Conservation (phyloP, 805 yeast species). For the Komagataella phaffii region DNA sequence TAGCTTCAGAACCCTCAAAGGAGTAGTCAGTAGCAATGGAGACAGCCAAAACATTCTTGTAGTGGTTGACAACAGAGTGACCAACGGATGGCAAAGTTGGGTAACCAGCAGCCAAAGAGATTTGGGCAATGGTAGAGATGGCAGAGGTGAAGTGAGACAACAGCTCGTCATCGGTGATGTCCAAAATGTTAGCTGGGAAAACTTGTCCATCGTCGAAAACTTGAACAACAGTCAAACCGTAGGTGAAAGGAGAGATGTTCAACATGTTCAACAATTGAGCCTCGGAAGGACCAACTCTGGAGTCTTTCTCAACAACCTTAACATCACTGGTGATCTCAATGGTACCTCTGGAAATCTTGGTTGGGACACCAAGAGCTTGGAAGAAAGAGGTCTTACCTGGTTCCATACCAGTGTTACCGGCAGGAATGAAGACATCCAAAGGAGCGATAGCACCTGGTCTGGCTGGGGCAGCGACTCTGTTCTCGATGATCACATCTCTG, state of each 20-base stretch:
- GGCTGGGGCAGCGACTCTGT: slow-evolving; percentile 99
- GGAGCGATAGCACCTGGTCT: slow-evolving; percentile 99
- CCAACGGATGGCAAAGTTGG: slow-evolving; percentile 99
- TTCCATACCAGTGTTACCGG: slow-evolving; percentile 99
- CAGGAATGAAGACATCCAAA: slow-evolving; percentile 93
- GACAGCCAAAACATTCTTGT: slow-evolving; percentile 96
- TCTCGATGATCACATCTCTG: slow-evolving; percentile 77
- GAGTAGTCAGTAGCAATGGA: slow-evolving; percentile 98
- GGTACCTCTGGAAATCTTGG: slow-evolving; percentile 99
- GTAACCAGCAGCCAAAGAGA: slow-evolving; percentile 96
- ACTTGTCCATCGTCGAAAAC: slow-evolving; percentile 98
- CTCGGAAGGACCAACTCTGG: slow-evolving; percentile 97
- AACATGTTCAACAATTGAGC: slow-evolving; percentile 98
- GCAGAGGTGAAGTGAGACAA: slow-evolving; percentile 87
- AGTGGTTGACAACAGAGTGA: slow-evolving; percentile 97
- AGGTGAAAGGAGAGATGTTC: slow-evolving; percentile 99
- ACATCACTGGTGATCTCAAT: slow-evolving; percentile 97
- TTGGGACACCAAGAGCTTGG: slow-evolving; percentile 99
- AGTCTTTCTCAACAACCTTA: slow-evolving; percentile 79
- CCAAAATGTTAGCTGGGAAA: slow-evolving; percentile 94
- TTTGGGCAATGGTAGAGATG: slow-evolving; percentile 83
- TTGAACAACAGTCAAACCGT: slow-evolving; percentile 93
- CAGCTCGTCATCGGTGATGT: slow-evolving; percentile 96
- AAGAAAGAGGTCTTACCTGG: slow-evolving; percentile 99
- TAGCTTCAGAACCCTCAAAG: slow-evolving; percentile 97